Conservation (phyloP, 2,329 filamentous ascomycete species). For the Pseudogymnoascus sp. region DNA sequence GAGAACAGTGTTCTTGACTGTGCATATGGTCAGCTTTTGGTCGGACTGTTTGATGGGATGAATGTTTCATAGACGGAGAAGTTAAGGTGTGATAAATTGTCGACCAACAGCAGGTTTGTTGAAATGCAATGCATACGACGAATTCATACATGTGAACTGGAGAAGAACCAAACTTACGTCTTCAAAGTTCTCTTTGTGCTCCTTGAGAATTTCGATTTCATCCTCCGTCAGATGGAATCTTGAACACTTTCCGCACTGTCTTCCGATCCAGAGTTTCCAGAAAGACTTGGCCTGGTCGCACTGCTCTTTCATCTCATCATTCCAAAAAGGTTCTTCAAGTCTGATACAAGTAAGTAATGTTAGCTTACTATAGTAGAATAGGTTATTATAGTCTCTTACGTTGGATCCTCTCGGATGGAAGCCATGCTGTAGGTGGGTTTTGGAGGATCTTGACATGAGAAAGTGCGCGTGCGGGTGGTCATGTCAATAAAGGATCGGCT, state of each 20-base stretch:
- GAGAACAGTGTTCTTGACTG: neutral
- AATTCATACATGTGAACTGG: neutral
- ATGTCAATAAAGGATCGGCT: neutral
- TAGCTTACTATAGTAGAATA: neutral
- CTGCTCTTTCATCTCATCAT: neutral
- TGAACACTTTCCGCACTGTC: neutral
- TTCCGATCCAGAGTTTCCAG: conserved; percentile 1
- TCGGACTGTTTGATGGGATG: neutral
- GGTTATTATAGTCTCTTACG: neutral
- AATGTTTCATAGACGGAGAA: neutral
- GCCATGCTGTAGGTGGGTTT: neutral
- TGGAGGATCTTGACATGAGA: neutral
- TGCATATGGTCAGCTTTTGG: neutral
- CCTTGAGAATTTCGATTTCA: neutral
- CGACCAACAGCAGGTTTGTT: neutral
- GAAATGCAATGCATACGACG: neutral
- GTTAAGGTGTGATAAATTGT: neutral
- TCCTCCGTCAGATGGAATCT: neutral
- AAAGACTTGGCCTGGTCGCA: conserved; percentile 1
- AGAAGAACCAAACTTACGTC: neutral
- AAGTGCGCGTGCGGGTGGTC: neutral
- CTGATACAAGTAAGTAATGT: neutral
- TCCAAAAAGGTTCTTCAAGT: neutral
- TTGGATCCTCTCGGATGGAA: neutral
- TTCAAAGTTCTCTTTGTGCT: neutral